Evolutionary conservation across 768 basidiomycete genomes (phyloP), one percentile per base, ranked within the genome.

Genomic region (Tephrocybe sp.): DNA sequence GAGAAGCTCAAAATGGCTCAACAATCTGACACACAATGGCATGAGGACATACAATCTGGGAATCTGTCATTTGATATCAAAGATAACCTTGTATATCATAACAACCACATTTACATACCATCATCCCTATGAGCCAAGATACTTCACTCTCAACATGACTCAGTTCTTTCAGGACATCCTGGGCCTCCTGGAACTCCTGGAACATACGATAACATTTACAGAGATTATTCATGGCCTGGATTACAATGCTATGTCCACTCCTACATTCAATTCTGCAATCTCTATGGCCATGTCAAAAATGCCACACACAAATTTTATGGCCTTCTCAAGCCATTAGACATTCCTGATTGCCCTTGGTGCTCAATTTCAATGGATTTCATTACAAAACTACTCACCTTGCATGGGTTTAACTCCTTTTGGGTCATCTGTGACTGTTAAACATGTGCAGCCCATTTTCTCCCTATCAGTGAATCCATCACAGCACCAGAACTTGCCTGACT

Each of bases 191-290:
- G 65, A 3, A 30, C 76, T 0, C 47, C 61, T 8, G 55, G 65
- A 3, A 30, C 28, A 30, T 45, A 34, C 25, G 44, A 45, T 30
- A 50, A 68, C 1, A 54, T 79, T 4, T 41, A 36, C 0, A 59
- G 67, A 3, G 61, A 76, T 34, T 79, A 71, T 56, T 73, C 63
- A 2, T 80, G 76, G 76, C 76, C 66, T 7, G 61, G 63, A 1
- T 52, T 70, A 26, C 42, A 49, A 30, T 54, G 51, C 20, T 58
- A 59, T 33, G 39, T 68, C 11, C 28, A 11, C 56, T 34, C 47
- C n/a, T 70, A 72, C 41, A 64, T 75, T 18, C 34, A 54, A 2
- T 55, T 70, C 4, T 78, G 76, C 50, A 63, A 68, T 10, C 47
- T 57, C 2, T 77, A 75, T 55, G 49, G n/a, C n/a, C n/a, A n/a